Evolutionary conservation across 2,329 filamentous ascomycete genomes (phyloP), one percentile per base, ranked within the genome.

Genomic region (Exophiala sideris): DNA sequence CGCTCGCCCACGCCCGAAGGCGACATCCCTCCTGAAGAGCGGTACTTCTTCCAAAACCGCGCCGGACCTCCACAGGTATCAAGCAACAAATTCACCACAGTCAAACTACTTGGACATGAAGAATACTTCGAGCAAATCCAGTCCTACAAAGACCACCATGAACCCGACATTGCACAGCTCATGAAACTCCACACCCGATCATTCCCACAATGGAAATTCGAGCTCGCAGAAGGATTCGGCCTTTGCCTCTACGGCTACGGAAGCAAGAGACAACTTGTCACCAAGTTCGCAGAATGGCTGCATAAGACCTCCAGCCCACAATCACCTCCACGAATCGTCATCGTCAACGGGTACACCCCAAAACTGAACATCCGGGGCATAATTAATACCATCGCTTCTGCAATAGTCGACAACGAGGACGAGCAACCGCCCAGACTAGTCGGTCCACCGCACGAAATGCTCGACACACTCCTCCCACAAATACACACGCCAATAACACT

Each of bases 171-270:
- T 47, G 77, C 81, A 14, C 87, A 87, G 60, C 76, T 99, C 21
- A 79, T 88, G 61, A 80, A 83, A 5, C 73, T 96, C 18, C 92
- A 97, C 67, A 77, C 83, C 41, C 83, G 87, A 57, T 90, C 88
- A 0, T 97, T 96, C 68, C 81, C 86, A 1, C 94, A 97, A 68
- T 99, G 94, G 94, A 75, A 81, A 0, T 96, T 97, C 68, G 94
- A 99, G 74, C 80, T 97, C 12, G 79, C 84, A 4, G 84, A 96
- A 68, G 85, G 85, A 18, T 97, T 96, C 76, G 91, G 89, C 65
- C 77, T 97, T 48, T 96, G 94, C 67, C 74, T 96, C 0, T 96
- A 95, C 68, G 94, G 94, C 29, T 95, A 90, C 68, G 94, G 94
- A 1, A 95, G 91, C 2, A 99, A 99, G 71, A 80, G 88, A 33